Conservation (phyloP, 768 basidiomycete genomes). For the Clathrus columnatus region DNA sequence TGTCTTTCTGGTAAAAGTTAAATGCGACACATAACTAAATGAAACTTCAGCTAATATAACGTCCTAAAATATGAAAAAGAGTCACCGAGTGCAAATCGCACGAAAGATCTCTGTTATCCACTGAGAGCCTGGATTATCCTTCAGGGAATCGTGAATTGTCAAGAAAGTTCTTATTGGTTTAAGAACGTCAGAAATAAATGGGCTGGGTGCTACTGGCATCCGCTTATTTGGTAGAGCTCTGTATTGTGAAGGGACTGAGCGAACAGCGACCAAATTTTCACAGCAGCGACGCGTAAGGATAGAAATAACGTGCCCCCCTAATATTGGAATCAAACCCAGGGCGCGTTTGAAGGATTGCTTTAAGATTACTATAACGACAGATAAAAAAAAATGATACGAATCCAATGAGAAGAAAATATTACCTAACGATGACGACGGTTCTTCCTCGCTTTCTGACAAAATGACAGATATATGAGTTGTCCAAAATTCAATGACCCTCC, state of each 20-base stretch:
- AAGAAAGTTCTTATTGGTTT: conserved; percentile 75
- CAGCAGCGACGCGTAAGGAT: conserved; percentile 76
- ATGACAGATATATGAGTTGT: conserved; percentile 41
- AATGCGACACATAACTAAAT: conserved; percentile 66
- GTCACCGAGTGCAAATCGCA: conserved; percentile 23
- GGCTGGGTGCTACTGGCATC: conserved; percentile 69
- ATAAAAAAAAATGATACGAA: not conserved
- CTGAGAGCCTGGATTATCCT: conserved; percentile 32
- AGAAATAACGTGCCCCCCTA: conserved; percentile 54
- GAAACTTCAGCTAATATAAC: not conserved
- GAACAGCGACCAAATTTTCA: conserved; percentile 75
- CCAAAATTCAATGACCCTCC: conserved; percentile 54
- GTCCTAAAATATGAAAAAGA: not conserved
- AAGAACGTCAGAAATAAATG: conserved; percentile 75
- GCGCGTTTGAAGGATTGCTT: conserved; percentile 41
- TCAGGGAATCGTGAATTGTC: conserved; percentile 46
- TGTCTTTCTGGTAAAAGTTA: conserved; percentile 82
- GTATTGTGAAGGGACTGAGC: conserved; percentile 85
- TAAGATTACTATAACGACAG: conserved; percentile 26
- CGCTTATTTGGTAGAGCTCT: conserved; percentile 74
- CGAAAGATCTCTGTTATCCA: conserved; percentile 24
- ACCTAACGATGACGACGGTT: not conserved
- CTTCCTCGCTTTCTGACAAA: conserved; percentile 27
- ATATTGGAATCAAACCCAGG: conserved; percentile 41
- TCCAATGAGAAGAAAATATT: not conserved